Evolutionary conservation across 2,329 filamentous ascomycete genomes (phyloP).

Genomic region (Drechslera avenae): DNA sequence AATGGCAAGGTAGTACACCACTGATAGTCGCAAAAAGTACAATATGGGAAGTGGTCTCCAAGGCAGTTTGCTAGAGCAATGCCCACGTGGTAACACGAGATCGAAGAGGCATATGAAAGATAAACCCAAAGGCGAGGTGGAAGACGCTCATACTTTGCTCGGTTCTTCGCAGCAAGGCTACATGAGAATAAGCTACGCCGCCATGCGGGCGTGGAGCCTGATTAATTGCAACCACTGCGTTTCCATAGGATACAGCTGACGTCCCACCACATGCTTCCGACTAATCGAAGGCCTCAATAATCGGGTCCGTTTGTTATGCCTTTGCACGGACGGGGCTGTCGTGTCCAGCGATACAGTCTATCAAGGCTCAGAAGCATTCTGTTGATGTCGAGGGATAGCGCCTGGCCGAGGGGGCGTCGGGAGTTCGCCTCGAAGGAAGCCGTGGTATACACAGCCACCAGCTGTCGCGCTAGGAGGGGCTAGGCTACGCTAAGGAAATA

Average conservation of each 20-base stretch:
- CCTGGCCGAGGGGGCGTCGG: not conserved
- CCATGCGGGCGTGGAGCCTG: conserved; percentile 23
- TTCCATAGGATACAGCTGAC: conserved; percentile 24
- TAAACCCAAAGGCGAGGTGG: not conserved
- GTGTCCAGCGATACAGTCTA: not conserved
- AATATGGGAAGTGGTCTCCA: too few species aligned
- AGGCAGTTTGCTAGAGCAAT: too few species aligned
- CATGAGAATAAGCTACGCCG: not conserved
- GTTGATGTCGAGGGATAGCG: conserved; percentile 3
- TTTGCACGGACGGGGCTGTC: not conserved
- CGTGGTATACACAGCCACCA: conserved; percentile 12
- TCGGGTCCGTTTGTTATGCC: too few species aligned
- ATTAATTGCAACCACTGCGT: conserved; percentile 35
- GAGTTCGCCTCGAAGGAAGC: conserved; percentile 9
- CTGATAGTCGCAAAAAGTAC: too few species aligned
- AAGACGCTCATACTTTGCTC: conserved; percentile 7
- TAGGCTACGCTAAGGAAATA: conserved; percentile 9
- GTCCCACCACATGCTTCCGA: conserved; percentile 26
- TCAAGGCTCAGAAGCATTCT: conserved; percentile 2
- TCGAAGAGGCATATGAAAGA: not conserved
- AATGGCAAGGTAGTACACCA: too few species aligned
- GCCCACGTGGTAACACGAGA: not conserved
- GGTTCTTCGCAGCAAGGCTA: conserved; percentile 18
- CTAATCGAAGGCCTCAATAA: conserved; percentile 9
- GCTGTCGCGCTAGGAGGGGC: too few species aligned